phyloP scores from a whole-genome alignment of 2,329 filamentous ascomycete genomes.

The Cercospora berteroae region DNA sequence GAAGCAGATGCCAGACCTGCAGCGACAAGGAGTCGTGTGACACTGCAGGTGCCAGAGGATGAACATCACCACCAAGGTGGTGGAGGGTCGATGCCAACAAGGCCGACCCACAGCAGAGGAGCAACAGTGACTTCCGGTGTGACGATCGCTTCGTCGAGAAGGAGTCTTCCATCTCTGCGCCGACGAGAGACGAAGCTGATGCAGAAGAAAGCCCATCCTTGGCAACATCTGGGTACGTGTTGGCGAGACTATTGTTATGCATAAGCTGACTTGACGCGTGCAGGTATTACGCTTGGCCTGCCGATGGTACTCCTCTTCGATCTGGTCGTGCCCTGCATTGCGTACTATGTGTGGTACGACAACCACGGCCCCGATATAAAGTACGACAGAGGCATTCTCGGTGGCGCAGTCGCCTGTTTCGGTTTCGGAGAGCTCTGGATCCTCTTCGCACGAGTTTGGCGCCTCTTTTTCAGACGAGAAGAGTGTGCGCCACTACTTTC shows the following conservation, averaged over 20 bases:
- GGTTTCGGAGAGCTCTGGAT: constrained; percentile 38
- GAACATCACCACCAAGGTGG: constrained; percentile 12
- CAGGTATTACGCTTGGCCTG: constrained; percentile 33
- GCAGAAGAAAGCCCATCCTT: constrained; percentile 32
- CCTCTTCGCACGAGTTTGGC: constrained; percentile 31
- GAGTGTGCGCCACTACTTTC: constrained; percentile 35
- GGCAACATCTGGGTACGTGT: constrained; percentile 28
- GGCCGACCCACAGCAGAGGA: constrained; percentile 21
- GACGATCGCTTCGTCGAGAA: constrained; percentile 18
- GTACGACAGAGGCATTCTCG: constrained; percentile 34
- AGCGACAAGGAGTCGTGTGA: constrained; percentile 14
- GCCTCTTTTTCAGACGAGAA: constrained; percentile 31
- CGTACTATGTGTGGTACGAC: constrained; percentile 37
- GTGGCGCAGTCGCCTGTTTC: constrained; percentile 33
- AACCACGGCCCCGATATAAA: constrained; percentile 25
- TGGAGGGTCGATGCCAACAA: not conserved
- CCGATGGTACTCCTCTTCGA: constrained; percentile 37
- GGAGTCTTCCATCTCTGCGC: constrained; percentile 27
- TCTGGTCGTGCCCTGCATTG: constrained; percentile 34
- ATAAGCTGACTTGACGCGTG: constrained; percentile 9
- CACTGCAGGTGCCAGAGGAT: constrained; percentile 16
- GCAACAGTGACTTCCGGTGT: constrained; percentile 19
- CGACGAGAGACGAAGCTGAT: constrained; percentile 31
- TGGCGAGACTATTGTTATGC: not conserved
- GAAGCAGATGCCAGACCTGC: constrained; percentile 9